These are phyloP conservation scores for Nakazawaea laoshanensis DNA, from an alignment of 805 yeast species.

Conservation along the genomic window DNA sequence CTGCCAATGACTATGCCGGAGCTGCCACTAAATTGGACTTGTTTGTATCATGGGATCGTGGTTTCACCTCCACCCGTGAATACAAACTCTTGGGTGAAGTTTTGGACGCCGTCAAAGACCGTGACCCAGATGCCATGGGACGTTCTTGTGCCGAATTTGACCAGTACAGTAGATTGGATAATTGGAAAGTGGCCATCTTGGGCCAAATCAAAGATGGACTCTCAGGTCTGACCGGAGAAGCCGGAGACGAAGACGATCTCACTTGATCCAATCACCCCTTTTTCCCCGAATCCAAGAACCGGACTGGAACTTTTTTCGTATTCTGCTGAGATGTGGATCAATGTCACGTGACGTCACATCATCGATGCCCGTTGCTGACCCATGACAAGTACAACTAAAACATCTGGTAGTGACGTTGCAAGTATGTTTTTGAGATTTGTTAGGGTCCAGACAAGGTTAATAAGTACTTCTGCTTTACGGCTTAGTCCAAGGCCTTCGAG, in stretches of 20 bases:
- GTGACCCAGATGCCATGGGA: conserved; percentile 71
- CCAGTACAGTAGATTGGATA: conserved; percentile 81
- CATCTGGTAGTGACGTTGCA: no score
- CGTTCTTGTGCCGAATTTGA: conserved; percentile 75
- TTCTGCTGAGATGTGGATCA: no score
- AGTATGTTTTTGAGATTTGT: no score
- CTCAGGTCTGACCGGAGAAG: conserved; percentile 16
- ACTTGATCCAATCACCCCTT: conserved; percentile 8
- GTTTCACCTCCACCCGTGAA: conserved; percentile 72
- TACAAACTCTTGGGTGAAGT: conserved; percentile 57
- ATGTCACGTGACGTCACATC: no score
- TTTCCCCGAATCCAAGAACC: background rate
- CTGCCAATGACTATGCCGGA: conserved; percentile 80
- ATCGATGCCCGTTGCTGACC: no score
- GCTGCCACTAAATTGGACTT: conserved; percentile 65
- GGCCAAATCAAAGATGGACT: conserved; percentile 73
- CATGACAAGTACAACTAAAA: no score
- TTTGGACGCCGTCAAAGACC: conserved; percentile 66
- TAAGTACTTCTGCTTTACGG: no score
- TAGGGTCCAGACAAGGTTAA: no score
- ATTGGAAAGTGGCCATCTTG: conserved; percentile 79
- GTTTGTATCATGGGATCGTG: conserved; percentile 63
- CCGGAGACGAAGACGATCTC: conserved; percentile 21
- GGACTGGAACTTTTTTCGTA: no score
- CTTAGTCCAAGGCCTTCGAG: no score